phyloP scores from a whole-genome alignment of 306 rosid genomes.

The Prunus kanzakura region DNA sequence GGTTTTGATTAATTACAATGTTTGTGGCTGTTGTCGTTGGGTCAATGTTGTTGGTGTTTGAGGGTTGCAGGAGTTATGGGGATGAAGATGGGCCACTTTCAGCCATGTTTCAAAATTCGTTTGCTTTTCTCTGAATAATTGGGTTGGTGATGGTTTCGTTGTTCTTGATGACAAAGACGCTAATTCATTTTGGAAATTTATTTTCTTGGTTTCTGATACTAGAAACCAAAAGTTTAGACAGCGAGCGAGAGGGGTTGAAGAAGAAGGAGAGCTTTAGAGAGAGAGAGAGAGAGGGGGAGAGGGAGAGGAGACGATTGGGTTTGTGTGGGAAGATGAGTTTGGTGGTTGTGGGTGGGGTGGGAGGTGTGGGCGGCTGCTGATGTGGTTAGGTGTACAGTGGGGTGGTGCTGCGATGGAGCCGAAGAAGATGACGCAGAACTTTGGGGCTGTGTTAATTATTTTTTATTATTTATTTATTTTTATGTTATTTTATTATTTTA shows the following conservation, averaged over 20 bases:
- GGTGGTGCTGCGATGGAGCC: no score
- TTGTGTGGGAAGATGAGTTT: no score
- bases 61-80: constrained; percentile 35
- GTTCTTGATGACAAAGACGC: neutral
- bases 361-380: no score
- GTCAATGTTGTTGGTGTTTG: constrained; percentile 28
- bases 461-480: no score
- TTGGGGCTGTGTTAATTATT: no score
- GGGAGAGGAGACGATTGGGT: constrained; percentile 4
- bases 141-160: neutral
- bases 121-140: neutral
- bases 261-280: neutral
- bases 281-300: neutral
- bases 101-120: constrained; percentile 32
- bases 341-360: no score
- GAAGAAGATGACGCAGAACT: no score
- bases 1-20: constrained; percentile 32
- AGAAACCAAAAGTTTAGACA: neutral
- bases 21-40: constrained; percentile 20
- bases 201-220: constrained; percentile 8
- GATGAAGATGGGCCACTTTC: constrained; percentile 41
- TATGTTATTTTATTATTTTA: no score
- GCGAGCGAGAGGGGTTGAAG: neutral
- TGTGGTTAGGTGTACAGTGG: no score
- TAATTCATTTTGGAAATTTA: constrained; percentile 1